phyloP scores from a whole-genome alignment of 2,329 filamentous ascomycete genomes.

The Proliferodiscus dingleyae region DNA sequence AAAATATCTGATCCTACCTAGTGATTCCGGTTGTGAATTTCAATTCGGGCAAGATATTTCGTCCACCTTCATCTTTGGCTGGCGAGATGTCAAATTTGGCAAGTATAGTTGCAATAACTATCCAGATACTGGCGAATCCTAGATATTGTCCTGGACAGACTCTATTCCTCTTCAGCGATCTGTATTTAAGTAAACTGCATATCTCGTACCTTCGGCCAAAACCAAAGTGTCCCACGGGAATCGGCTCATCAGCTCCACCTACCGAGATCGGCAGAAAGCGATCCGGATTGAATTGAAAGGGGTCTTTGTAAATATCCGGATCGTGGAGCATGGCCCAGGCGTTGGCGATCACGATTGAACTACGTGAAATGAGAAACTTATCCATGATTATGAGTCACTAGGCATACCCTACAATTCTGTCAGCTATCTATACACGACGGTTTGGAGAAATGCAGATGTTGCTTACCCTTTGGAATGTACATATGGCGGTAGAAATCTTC shows the following conservation, averaged over 20 bases:
- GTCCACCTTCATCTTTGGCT: slow-evolving; percentile 32
- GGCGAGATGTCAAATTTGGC: slow-evolving; percentile 34
- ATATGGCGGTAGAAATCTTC: slow-evolving; percentile 53
- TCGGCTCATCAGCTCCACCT: slow-evolving; percentile 40
- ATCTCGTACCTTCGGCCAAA: slow-evolving; percentile 40
- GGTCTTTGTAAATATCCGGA: slow-evolving; percentile 35
- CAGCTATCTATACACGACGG: slow-evolving; percentile 1
- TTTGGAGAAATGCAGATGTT: not conserved
- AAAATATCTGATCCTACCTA: slow-evolving; percentile 5
- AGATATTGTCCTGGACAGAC: slow-evolving; percentile 46
- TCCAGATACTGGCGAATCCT: slow-evolving; percentile 41
- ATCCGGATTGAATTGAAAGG: slow-evolving; percentile 40
- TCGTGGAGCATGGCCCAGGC: slow-evolving; percentile 35
- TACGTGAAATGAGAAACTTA: slow-evolving; percentile 35
- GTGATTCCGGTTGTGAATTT: slow-evolving; percentile 19
- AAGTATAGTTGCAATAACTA: slow-evolving; percentile 37
- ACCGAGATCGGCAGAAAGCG: slow-evolving; percentile 39
- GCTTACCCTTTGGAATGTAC: slow-evolving; percentile 48
- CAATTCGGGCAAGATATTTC: slow-evolving; percentile 29
- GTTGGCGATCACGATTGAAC: slow-evolving; percentile 40
- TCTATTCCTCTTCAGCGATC: slow-evolving; percentile 14
- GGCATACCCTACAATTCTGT: slow-evolving; percentile 27
- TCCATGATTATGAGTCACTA: slow-evolving; percentile 46
- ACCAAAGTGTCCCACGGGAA: slow-evolving; percentile 45
- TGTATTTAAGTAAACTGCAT: not conserved